Conservation (phyloP, 2,329 filamentous ascomycete species). For the Sphaceloma murrayae region DNA sequence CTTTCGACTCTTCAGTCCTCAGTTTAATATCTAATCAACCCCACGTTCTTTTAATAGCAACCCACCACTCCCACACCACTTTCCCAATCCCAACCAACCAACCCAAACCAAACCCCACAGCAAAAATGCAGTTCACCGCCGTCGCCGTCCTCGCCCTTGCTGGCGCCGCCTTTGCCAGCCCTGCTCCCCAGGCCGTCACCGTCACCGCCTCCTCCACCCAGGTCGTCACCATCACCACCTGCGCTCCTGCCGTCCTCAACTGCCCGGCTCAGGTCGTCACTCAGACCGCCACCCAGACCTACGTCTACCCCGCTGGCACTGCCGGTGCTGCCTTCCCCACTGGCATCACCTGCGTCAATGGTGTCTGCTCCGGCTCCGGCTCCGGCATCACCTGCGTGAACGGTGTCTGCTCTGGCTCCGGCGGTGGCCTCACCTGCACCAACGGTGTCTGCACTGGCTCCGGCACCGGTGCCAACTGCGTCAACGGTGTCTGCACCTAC, state of each 20-base stretch:
- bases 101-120: conserved; percentile 18
- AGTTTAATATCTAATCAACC: conserved; percentile 18
- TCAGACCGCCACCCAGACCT: conserved; percentile 16
- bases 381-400: too few species aligned
- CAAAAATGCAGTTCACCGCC: conserved; percentile 26
- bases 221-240: conserved; percentile 18
- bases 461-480: conserved; percentile 6
- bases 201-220: conserved; percentile 18
- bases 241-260: conserved; percentile 18
- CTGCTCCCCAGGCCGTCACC: conserved; percentile 15
- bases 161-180: conserved; percentile 19
- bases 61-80: conserved; percentile 3
- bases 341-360: conserved; percentile 8
- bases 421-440: too few species aligned
- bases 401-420: too few species aligned
- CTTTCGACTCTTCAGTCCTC: conserved; percentile 19
- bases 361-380: too few species aligned
- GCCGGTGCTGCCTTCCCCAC: conserved; percentile 15
- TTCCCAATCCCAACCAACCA: conserved; percentile 18
- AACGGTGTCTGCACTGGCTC: conserved; percentile 15
- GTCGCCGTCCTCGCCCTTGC: conserved; percentile 24
- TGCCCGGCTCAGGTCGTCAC: conserved; percentile 17
- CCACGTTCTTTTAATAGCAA: conserved; percentile 16
- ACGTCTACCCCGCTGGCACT: conserved; percentile 17
- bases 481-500: conserved; percentile 14